These are phyloP conservation scores for Albophoma yamanashiensis DNA, from an alignment of 2,329 filamentous ascomycete genomes.

Conservation along the genomic window DNA sequence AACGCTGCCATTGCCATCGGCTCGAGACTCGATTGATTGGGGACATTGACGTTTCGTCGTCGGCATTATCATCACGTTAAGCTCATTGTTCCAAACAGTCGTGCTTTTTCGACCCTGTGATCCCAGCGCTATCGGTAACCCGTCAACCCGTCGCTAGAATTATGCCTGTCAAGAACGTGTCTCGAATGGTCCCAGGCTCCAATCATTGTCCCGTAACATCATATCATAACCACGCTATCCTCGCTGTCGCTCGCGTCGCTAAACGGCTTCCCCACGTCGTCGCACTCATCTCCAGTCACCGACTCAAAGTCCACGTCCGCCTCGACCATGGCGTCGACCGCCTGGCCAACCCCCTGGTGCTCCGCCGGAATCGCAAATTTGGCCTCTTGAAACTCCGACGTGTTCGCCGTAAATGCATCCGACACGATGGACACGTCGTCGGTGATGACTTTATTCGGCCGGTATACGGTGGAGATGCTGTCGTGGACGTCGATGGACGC, in stretches of 20 bases:
- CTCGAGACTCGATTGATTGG: too few relatives aligned
- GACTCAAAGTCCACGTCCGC: constrained; percentile 1
- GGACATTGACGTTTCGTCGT: too few relatives aligned
- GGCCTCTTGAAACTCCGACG: constrained; percentile 22
- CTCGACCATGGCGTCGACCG: constrained; percentile 14
- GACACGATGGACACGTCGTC: constrained; percentile 21
- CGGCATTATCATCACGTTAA: too few relatives aligned
- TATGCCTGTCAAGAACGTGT: too few relatives aligned
- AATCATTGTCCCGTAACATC: not conserved
- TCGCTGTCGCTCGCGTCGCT: constrained; percentile 7
- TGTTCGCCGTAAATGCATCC: constrained; percentile 22
- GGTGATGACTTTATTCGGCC: constrained; percentile 18
- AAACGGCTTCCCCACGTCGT: constrained; percentile 1
- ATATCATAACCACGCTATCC: constrained; percentile 3
- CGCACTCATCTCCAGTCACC: not conserved
- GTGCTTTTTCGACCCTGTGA: not conserved
- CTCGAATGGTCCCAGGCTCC: not conserved
- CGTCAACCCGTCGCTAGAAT: not conserved
- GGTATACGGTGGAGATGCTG: constrained; percentile 25
- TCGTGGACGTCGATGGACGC: constrained; percentile 28
- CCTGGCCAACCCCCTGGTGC: constrained; percentile 13
- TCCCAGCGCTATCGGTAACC: not conserved
- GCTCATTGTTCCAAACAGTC: not conserved
- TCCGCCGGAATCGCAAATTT: constrained; percentile 20
- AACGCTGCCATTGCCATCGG: too few relatives aligned